Evolutionary conservation across 352 stramenopile species (phyloP).

Genomic region (Phytophthora sojae): DNA sequence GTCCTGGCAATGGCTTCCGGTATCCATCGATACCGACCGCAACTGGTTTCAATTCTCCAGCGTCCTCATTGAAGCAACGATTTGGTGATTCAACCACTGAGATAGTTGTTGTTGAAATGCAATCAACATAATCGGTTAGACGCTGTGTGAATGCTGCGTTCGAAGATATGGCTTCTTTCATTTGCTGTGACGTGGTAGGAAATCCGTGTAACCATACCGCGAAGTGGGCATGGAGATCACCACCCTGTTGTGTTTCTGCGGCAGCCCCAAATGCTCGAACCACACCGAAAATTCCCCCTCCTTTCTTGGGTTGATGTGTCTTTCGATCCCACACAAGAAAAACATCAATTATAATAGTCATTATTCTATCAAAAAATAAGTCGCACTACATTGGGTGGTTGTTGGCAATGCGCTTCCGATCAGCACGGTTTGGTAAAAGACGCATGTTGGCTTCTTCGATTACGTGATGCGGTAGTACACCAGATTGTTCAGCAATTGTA

Average conservation of each 20-base stretch:
- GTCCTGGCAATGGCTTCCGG: no score
- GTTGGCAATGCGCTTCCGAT: no score
- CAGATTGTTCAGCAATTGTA: no score
- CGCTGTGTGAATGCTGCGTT: not conserved
- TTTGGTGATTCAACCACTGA: no score
- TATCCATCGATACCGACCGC: no score
- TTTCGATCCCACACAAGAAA: slow-evolving; percentile 32
- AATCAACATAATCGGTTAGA: not conserved
- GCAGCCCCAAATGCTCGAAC: slow-evolving; percentile 32
- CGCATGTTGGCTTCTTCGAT: no score
- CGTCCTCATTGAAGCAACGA: no score
- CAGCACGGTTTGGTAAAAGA: no score
- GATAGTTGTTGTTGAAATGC: not conserved
- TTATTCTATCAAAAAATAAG: no score
- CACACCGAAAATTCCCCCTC: slow-evolving; percentile 37
- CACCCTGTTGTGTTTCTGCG: slow-evolving; percentile 35
- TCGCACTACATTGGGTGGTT: no score
- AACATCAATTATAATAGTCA: slow-evolving; percentile 4
- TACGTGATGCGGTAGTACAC: no score
- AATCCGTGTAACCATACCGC: slow-evolving; percentile 40
- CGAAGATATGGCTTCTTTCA: not conserved
- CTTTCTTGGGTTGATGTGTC: not conserved
- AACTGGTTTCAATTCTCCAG: no score
- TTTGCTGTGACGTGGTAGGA: slow-evolving; percentile 14
- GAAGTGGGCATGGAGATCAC: slow-evolving; percentile 38